Conservation (phyloP, 2,329 filamentous ascomycete genomes). For the Drechmeria coniospora region DNA sequence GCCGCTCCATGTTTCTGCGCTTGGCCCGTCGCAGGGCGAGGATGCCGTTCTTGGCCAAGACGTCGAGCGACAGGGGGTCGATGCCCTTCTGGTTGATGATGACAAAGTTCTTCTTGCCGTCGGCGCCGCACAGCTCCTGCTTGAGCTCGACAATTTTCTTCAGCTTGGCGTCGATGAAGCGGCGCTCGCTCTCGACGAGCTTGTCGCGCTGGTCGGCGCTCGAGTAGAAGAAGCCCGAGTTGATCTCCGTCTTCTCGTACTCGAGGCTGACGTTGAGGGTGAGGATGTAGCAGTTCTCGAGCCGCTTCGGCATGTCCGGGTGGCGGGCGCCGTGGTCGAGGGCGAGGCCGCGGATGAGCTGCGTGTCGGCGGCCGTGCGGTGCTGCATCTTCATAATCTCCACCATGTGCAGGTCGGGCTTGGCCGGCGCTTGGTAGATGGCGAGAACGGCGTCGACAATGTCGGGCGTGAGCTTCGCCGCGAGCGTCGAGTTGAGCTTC, state of each 20-base stretch:
- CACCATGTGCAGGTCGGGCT: constrained; percentile 97
- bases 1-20: constrained; percentile 95
- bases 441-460: constrained; percentile 94
- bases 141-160: constrained; percentile 97
- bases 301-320: constrained; percentile 93
- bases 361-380: constrained; percentile 86
- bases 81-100: constrained; percentile 99
- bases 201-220: constrained; percentile 95
- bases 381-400: constrained; percentile 99
- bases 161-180: constrained; percentile 90
- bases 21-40: constrained; percentile 87
- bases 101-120: constrained; percentile 89
- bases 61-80: constrained; percentile 86
- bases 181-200: constrained; percentile 90
- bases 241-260: constrained; percentile 98
- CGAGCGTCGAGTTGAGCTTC: constrained; percentile 80
- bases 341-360: constrained; percentile 83
- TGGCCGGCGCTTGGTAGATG: constrained; percentile 77
- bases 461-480: constrained; percentile 79
- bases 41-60: constrained; percentile 96
- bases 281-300: constrained; percentile 90
- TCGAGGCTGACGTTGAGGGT: constrained; percentile 94
- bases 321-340: constrained; percentile 92
- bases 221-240: constrained; percentile 97
- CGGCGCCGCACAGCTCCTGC: constrained; percentile 89